Evolutionary conservation across 2,329 filamentous ascomycete genomes (phyloP), one percentile per base, ranked within the genome.

Genomic region (Gaeumannomyces sp.): DNA sequence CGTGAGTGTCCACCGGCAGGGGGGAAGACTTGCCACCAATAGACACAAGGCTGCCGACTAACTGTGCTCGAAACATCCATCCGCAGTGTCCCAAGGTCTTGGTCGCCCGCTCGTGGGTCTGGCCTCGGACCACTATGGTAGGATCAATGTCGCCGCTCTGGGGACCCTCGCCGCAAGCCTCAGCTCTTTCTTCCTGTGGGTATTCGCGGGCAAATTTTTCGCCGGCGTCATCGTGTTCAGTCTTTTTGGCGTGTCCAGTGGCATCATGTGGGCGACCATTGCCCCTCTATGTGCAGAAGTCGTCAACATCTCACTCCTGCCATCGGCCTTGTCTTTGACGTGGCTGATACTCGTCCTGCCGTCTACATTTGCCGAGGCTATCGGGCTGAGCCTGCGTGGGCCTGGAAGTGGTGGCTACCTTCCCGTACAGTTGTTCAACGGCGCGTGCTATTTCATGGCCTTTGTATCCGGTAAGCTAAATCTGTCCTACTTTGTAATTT

Each of bases 341-440:
- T 94, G 91, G 91, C 72, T 93, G 31, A 79, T 87, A 7, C 81
- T 94, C 22, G 85, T 89, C 6, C 73, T 92, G 13, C 91, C 91
- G 0, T 85, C 85, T 16, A 91, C 89, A 0, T 92, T 88, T 69
- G 83, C 85, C 53, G 85, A 88, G 69, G 83, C 85, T 2, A 89
- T 90, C 68, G 88, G 82, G 3, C 74, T 90, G 57, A 77, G 83
- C 63, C 81, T 90, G 35, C 78, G 80, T 65, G 69, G 74, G 70
- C 63, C 75, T 25, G 71, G 79, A 53, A 31, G 75, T 0, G 74
- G 77, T 33, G 80, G 81, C 27, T 87, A 86, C 65, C 74, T 84
- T 3, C 73, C 81, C 13, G 79, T 81, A 0, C 82, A 87, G 71
- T 69, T 89, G 1, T 89, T 89, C 67, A 81, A 83, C 0, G 87